A percentile compares a stretch with the other conserved stretches of the same genome.
These are phyloP conservation scores for Emergomyces pasteurianus DNA, from an alignment of 2,329 filamentous ascomycete species.

Conservation along the genomic window DNA sequence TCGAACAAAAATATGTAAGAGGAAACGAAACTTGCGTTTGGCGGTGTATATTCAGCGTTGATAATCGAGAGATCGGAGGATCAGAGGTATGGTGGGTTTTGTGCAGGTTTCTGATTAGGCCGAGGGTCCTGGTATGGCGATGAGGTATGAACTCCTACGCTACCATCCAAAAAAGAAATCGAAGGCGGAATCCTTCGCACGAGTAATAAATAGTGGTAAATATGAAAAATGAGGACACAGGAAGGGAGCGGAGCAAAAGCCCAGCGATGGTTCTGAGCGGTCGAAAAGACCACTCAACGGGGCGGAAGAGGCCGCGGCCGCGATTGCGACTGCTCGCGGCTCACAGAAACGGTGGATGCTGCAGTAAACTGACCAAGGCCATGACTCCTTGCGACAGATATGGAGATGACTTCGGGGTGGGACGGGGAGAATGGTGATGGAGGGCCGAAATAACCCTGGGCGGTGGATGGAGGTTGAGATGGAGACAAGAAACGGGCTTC, in stretches of 20 bases:
- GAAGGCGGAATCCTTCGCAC: background rate
- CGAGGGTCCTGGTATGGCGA: background rate
- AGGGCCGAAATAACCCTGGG: background rate
- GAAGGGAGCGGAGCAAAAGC: background rate
- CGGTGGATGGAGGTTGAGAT: background rate
- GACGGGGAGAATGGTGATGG: background rate
- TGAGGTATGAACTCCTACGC: background rate
- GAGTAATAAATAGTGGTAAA: background rate
- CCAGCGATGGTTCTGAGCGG: background rate
- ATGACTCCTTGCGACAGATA: background rate
- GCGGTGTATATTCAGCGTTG: background rate
- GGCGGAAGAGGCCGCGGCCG: background rate
- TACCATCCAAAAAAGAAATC: background rate
- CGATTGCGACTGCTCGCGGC: background rate
- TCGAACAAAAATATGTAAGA: background rate
- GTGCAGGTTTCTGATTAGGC: background rate
- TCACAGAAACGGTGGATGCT: background rate
- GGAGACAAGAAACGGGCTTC: background rate
- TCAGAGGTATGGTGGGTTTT: background rate
- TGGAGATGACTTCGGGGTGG: background rate
- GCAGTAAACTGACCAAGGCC: background rate
- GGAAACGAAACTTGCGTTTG: background rate
- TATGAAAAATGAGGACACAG: background rate
- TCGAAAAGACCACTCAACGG: background rate
- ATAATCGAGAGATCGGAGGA: background rate